These are phyloP conservation scores for Nemania abortiva DNA, from an alignment of 2,329 filamentous ascomycete species.

Conservation along the genomic window DNA sequence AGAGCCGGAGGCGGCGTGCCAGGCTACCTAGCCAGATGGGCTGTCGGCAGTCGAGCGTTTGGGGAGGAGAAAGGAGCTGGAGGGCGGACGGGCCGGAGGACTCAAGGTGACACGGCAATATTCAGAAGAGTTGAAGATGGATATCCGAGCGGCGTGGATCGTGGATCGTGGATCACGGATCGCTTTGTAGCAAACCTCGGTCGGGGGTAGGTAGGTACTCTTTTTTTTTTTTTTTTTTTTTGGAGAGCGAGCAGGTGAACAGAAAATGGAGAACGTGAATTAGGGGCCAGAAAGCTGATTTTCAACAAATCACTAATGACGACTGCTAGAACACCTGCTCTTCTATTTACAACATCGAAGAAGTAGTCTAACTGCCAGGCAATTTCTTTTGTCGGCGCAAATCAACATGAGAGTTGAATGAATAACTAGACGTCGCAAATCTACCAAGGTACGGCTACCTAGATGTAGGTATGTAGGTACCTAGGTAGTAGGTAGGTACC, in stretches of 20 bases:
- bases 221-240: background rate
- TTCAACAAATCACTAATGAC: constrained; percentile 10
- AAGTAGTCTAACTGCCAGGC: background rate
- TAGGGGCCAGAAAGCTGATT: background rate
- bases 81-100: background rate
- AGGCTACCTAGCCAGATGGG: background rate
- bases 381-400: background rate
- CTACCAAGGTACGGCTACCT: background rate
- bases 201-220: background rate
- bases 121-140: constrained; percentile 7
- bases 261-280: background rate
- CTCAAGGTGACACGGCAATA: background rate
- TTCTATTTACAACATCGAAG: constrained; percentile 28
- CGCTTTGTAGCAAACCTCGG: constrained; percentile 4
- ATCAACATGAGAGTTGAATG: too few species aligned
- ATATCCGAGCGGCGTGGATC: background rate
- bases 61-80: constrained; percentile 5
- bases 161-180: constrained; percentile 10
- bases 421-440: background rate
- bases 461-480: background rate
- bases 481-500: too few species aligned
- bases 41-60: background rate
- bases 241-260: constrained; percentile 4
- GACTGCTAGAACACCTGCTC: constrained; percentile 19
- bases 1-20: constrained; percentile 2